These are phyloP conservation scores for Aureobasidium subglaciale DNA, from an alignment of 2,329 filamentous ascomycete species.

Conservation along the genomic window DNA sequence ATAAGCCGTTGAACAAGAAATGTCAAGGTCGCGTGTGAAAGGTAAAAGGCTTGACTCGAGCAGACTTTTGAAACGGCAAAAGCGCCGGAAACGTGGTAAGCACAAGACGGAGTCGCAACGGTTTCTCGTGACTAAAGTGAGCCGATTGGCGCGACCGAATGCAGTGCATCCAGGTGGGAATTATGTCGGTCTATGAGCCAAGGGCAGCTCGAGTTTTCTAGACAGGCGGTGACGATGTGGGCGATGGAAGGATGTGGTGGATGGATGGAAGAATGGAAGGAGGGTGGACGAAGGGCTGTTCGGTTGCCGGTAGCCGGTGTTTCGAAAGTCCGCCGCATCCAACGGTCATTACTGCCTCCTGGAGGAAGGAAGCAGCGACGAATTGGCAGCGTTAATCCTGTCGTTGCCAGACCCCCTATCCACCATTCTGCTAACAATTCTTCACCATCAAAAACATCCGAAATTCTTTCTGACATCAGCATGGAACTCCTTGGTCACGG, in stretches of 20 bases:
- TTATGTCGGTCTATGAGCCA: background rate
- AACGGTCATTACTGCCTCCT: background rate
- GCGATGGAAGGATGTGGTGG: background rate
- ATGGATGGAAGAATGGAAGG: background rate
- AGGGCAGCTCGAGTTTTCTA: background rate
- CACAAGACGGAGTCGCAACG: background rate
- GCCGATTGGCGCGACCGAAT: background rate
- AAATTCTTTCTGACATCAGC: too few species aligned
- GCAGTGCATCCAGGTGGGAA: background rate
- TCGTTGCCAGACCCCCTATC: background rate
- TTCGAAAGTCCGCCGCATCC: background rate
- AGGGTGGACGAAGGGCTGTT: background rate
- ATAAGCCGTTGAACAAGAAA: background rate
- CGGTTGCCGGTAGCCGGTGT: background rate
- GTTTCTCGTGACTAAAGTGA: background rate
- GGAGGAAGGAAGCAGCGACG: background rate
- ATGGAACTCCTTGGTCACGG: too few species aligned
- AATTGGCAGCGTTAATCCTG: background rate
- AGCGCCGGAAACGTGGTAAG: background rate
- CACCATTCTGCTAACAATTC: background rate
- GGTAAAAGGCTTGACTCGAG: background rate
- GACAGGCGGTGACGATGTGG: background rate
- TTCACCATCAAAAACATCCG: background rate
- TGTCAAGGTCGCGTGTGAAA: conserved; percentile 1
- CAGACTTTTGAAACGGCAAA: background rate